Evolutionary conservation across 345 rosid species (phyloP).

Genomic region (Populus pruinosa): DNA sequence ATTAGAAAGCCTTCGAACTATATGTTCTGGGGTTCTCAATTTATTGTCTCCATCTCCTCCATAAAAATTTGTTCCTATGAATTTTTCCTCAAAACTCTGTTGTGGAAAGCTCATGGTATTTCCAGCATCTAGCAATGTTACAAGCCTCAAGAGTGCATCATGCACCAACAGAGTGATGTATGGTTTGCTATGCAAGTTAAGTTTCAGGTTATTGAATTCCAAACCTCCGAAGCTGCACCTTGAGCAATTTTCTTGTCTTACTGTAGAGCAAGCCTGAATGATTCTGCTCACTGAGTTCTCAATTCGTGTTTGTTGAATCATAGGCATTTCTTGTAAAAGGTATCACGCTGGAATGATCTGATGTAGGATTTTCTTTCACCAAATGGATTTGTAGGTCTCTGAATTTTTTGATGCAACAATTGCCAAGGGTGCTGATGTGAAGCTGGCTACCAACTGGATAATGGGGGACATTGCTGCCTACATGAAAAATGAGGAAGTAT

Average conservation of each 20-base stretch:
- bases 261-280: not conserved
- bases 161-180: not conserved
- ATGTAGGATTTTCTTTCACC: not conserved
- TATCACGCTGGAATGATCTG: conserved; percentile 7
- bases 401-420: conserved; percentile 78
- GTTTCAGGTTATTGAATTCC: not conserved
- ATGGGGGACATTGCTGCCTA: conserved; percentile 93
- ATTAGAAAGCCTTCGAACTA: not conserved
- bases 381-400: conserved; percentile 55
- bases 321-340: not conserved
- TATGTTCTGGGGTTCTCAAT: not conserved
- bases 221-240: not conserved
- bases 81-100: not conserved
- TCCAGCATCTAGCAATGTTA: not conserved
- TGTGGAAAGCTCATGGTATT: not conserved
- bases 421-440: conserved; percentile 72
- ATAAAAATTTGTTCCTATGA: not conserved
- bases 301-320: not conserved
- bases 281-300: not conserved
- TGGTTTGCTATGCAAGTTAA: not conserved
- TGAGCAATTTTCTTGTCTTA: not conserved
- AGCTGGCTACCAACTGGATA: conserved; percentile 80
- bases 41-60: not conserved
- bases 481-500: conserved; percentile 75
- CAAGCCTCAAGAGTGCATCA: not conserved